Percentiles rank a stretch among this genome's conserved stretches.
Conservation (phyloP, 1,284 basidiomycete species). For the Phaffia rhodozyma region DNA sequence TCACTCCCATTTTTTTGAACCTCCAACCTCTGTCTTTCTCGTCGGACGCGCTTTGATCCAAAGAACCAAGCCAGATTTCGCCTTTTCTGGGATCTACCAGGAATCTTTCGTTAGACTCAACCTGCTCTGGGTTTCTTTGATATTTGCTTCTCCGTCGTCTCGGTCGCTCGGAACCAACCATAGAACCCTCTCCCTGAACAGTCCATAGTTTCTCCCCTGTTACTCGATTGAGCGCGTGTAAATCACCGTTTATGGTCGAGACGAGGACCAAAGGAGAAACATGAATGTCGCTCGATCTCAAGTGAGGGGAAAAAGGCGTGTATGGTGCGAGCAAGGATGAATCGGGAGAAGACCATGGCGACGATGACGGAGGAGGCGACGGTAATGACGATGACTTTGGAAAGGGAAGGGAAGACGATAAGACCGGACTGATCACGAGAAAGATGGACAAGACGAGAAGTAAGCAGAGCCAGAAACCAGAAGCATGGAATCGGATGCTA, state of each 20-base stretch:
- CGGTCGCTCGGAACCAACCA: neutral
- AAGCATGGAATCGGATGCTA: no score
- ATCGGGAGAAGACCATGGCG: neutral
- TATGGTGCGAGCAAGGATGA: slow-evolving; percentile 4
- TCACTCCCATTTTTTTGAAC: slow-evolving; percentile 8
- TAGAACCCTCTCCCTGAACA: neutral
- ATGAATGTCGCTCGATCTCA: neutral
- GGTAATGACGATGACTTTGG: no score
- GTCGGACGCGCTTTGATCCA: neutral
- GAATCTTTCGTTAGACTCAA: slow-evolving; percentile 5
- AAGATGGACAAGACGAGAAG: no score
- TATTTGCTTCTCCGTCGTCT: neutral
- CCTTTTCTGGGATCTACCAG: slow-evolving; percentile 12
- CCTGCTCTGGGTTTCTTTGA: neutral
- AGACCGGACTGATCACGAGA: no score
- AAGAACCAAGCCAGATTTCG: slow-evolving; percentile 1
- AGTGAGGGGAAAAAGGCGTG: neutral
- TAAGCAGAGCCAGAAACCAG: no score
- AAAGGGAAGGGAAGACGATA: no score
- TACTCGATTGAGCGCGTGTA: slow-evolving; percentile 13
- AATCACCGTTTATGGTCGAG: slow-evolving; percentile 10
- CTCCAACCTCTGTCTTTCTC: neutral
- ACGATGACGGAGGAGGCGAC: no score
- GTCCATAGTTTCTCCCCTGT: slow-evolving; percentile 9
- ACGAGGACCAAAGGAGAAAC: slow-evolving; percentile 10